Conservation (phyloP, 2,329 filamentous ascomycete species). For the Arthrobotrys iridis region DNA sequence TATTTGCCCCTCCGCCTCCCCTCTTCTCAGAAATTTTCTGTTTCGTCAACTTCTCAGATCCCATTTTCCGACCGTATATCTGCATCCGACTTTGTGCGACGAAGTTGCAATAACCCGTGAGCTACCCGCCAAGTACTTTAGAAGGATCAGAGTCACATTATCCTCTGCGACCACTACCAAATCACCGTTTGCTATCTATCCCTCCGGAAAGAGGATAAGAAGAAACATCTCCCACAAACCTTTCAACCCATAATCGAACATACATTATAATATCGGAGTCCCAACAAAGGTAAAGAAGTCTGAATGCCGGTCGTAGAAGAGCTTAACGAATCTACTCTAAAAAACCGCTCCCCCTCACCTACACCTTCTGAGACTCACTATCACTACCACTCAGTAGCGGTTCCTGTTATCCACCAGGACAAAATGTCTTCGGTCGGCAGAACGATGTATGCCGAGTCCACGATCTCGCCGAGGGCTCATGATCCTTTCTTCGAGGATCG, state of each 20-base stretch:
- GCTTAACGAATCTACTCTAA: conserved; percentile 29
- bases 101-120: conserved; percentile 33
- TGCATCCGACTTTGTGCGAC: conserved; percentile 39
- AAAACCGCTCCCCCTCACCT: conserved; percentile 34
- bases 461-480: conserved; percentile 42
- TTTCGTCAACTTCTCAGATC: conserved; percentile 46
- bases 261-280: conserved; percentile 1
- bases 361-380: conserved; percentile 40
- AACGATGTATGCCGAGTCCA: conserved; percentile 49
- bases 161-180: background rate
- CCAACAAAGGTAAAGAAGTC: conserved; percentile 32
- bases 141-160: conserved; percentile 26
- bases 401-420: conserved; percentile 38
- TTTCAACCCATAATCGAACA: background rate
- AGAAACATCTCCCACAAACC: conserved; percentile 4
- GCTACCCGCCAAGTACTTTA: background rate
- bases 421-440: conserved; percentile 49
- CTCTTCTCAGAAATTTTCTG: conserved; percentile 12
- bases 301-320: conserved; percentile 55
- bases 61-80: conserved; percentile 26
- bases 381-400: conserved; percentile 45
- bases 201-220: conserved; percentile 14
- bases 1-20: conserved; percentile 46
- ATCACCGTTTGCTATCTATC: conserved; percentile 10
- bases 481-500: conserved; percentile 54